Evolutionary conservation across 1,284 basidiomycete species (phyloP).

Genomic region (Ganoderma leucocontextum): DNA sequence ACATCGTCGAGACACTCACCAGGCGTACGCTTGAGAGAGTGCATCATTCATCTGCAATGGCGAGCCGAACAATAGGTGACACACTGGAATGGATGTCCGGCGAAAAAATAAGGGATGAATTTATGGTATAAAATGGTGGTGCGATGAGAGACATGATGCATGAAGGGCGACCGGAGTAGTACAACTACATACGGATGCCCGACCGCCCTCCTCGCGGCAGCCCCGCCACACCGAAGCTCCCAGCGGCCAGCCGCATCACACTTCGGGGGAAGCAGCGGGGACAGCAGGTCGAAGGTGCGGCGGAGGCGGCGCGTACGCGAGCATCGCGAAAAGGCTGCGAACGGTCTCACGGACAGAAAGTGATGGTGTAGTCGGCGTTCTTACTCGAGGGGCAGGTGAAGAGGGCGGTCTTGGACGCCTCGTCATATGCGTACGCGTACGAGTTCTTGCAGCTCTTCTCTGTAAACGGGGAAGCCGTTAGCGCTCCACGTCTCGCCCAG

Average conservation of each 20-base stretch:
- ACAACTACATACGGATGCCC: too few species aligned
- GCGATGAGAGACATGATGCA: too few species aligned
- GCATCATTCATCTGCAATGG: too few species aligned
- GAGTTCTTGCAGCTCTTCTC: conserved; percentile 50
- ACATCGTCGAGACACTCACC: too few species aligned
- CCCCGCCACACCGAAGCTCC: not conserved
- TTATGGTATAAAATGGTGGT: too few species aligned
- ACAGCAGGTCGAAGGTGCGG: not conserved
- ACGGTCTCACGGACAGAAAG: conserved; percentile 51
- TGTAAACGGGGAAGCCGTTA: conserved; percentile 39
- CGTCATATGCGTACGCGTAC: conserved; percentile 61
- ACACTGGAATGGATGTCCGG: too few species aligned
- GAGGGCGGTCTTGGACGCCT: conserved; percentile 52
- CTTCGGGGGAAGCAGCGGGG: not conserved
- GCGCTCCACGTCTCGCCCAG: not conserved
- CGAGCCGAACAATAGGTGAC: too few species aligned
- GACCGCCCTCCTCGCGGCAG: not conserved
- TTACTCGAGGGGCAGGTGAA: conserved; percentile 50
- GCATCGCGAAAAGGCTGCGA: not conserved
- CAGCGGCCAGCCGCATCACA: not conserved
- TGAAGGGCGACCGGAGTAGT: too few species aligned
- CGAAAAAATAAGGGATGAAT: too few species aligned
- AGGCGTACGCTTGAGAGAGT: too few species aligned
- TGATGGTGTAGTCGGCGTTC: conserved; percentile 54
- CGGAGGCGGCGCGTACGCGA: not conserved